Base-by-base conservation (phyloP, 169 alveolate genomes). In the Miamiensis avidus region DNA sequence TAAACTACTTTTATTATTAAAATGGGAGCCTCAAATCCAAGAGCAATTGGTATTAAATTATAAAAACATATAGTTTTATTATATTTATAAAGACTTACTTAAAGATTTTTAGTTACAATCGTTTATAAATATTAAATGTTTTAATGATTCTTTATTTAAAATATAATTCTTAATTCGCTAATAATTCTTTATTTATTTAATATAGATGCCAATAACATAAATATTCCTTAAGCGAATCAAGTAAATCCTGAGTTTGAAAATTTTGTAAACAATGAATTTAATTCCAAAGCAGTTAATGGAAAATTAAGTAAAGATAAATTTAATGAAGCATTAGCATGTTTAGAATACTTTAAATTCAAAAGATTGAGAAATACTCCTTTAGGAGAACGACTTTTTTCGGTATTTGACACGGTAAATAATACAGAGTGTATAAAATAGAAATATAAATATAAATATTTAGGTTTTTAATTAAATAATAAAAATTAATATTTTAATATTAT, bases 291-390 rank as follows among this genome's bases (percentile, higher is more conserved):
- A 0, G 28, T 74, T 29, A 76, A 85, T 32, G 89, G 89, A 73
- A 78, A 78, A 34, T 34, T 85, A 33, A 69, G 49, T 28, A 85
- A 76, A 73, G 83, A 85, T 65, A 85, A 85, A 65, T 85, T 85
- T 79, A 85, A 85, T 85, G 89, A 85, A 31, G 89, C 89, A 6
- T 74, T 85, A 34, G 86, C 81, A 1, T 74, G 78, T 73, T 78
- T 85, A 76, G 89, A 85, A 79, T 73, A 78, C 34, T 73, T 85
- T 25, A 65, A 85, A n/a, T 29, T 85, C 49, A 85, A 79, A 72
- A 81, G 89, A 49, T 29, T 85, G 25, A 69, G 89, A 33, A 75
- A 85, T 29, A 78, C 89, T 25, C 89, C 89, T 78, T 75, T 85
- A 25, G 86, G 82, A 1, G 89, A 85, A 75, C 78, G 86, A 31